These are phyloP conservation scores for Helenozyma rhizophorensis DNA, from an alignment of 805 yeast genomes.

Conservation along the genomic window DNA sequence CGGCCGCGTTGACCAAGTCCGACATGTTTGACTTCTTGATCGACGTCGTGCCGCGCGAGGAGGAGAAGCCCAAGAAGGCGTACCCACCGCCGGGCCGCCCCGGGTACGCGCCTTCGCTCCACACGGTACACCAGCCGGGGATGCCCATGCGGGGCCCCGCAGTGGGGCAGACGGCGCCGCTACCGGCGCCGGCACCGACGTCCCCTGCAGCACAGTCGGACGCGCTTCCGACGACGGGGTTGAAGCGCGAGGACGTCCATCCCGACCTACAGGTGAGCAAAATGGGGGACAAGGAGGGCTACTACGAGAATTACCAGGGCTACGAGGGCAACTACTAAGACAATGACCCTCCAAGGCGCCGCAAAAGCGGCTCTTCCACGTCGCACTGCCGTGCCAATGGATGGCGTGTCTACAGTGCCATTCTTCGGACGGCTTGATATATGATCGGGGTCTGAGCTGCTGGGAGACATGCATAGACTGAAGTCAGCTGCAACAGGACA, in stretches of 20 bases:
- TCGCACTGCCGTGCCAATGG: too few relatives aligned
- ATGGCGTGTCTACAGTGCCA: too few relatives aligned
- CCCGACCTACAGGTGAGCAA: background rate
- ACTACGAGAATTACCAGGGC: slow-evolving; percentile 9
- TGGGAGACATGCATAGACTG: too few relatives aligned
- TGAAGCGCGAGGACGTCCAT: background rate
- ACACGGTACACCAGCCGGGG: background rate
- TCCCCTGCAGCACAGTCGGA: slow-evolving; percentile 3
- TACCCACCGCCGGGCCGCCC: slow-evolving; percentile 16
- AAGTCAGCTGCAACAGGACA: too few relatives aligned
- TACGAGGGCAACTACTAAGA: slow-evolving; percentile 11
- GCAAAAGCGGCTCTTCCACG: too few relatives aligned
- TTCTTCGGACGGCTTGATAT: too few relatives aligned
- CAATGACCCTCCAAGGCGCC: too few relatives aligned
- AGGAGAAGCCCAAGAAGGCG: slow-evolving; percentile 52
- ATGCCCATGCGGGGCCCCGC: background rate
- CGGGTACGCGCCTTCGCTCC: background rate
- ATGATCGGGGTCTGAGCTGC: too few relatives aligned
- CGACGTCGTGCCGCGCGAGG: slow-evolving; percentile 93
- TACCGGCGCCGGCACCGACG: slow-evolving; percentile 2
- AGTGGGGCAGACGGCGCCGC: background rate
- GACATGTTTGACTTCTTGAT: slow-evolving; percentile 97
- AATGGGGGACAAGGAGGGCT: slow-evolving; percentile 2
- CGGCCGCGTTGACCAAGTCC: slow-evolving; percentile 88
- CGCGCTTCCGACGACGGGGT: background rate